These are phyloP conservation scores for Cladosporium sp. DNA, from an alignment of 2,329 filamentous ascomycete species.

Conservation along the genomic window DNA sequence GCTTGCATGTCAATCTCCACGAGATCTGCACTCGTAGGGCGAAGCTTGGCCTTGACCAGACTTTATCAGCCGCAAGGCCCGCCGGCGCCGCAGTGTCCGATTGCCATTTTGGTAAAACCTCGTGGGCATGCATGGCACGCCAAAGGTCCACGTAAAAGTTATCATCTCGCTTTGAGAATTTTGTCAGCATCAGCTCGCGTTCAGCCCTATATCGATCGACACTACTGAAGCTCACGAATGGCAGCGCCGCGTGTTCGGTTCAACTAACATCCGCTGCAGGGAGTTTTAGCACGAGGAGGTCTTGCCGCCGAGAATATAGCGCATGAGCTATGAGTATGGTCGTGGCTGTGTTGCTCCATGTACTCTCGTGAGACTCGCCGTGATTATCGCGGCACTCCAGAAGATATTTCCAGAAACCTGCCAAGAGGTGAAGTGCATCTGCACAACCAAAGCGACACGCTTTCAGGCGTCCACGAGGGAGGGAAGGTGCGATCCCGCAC, in stretches of 20 bases:
- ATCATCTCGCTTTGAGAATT: neutral
- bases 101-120: neutral
- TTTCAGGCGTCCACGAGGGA: neutral
- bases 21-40: conserved; percentile 1
- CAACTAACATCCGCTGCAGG: neutral
- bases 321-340: neutral
- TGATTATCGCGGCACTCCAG: neutral
- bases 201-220: neutral
- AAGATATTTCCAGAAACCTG: neutral
- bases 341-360: neutral
- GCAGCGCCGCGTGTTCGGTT: neutral
- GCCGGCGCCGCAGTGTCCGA: neutral
- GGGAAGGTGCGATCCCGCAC: neutral
- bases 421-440: neutral
- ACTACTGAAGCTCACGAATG: neutral
- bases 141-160: neutral
- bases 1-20: neutral
- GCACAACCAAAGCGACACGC: neutral
- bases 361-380: neutral
- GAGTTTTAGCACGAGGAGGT: neutral
- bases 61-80: neutral
- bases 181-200: no score
- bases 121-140: neutral
- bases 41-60: conserved; percentile 3
- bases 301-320: neutral